phyloP scores from a whole-genome alignment of 352 stramenopile genomes.

The Phytophthora palmivora region DNA sequence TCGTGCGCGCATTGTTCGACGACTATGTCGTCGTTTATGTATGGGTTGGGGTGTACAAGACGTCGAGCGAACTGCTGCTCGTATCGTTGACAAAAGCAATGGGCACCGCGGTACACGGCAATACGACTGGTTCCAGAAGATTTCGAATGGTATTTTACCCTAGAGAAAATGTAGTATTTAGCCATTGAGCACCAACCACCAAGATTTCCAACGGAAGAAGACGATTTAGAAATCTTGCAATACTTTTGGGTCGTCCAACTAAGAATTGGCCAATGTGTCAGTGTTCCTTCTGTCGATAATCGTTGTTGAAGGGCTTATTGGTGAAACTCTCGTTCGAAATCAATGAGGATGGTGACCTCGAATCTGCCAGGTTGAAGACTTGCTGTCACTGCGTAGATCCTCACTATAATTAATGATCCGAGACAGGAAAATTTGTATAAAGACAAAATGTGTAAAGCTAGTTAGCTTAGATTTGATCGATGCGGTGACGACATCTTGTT shows the following conservation, averaged over 20 bases:
- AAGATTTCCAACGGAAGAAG: slow-evolving; percentile 1
- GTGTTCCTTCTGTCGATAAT: too few relatives aligned
- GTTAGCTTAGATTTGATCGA: slow-evolving; percentile 8
- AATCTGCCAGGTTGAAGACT: background rate
- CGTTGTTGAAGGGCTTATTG: too few relatives aligned
- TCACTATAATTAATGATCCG: background rate
- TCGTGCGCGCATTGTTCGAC: slow-evolving; percentile 50
- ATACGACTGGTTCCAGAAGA: slow-evolving; percentile 91
- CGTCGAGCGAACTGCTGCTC: slow-evolving; percentile 58
- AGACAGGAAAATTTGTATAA: slow-evolving; percentile 4
- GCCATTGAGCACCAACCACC: background rate
- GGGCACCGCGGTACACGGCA: slow-evolving; percentile 79
- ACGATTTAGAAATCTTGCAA: background rate
- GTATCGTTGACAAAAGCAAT: slow-evolving; percentile 80
- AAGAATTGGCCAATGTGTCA: too few relatives aligned
- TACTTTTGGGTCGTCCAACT: too few relatives aligned
- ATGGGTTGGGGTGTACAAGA: slow-evolving; percentile 58
- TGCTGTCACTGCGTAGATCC: background rate
- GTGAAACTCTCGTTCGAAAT: too few relatives aligned
- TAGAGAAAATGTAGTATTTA: slow-evolving; percentile 17
- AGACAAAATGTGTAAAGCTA: slow-evolving; percentile 16
- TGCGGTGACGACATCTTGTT: slow-evolving; percentile 7
- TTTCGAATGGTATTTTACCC: slow-evolving; percentile 83
- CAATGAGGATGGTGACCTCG: too few relatives aligned
- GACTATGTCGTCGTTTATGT: slow-evolving; percentile 65